Percentiles rank a stretch among this genome's conserved stretches.
Conservation (phyloP, 148 eudicot genomes). For the Persicaria tinctoria region DNA sequence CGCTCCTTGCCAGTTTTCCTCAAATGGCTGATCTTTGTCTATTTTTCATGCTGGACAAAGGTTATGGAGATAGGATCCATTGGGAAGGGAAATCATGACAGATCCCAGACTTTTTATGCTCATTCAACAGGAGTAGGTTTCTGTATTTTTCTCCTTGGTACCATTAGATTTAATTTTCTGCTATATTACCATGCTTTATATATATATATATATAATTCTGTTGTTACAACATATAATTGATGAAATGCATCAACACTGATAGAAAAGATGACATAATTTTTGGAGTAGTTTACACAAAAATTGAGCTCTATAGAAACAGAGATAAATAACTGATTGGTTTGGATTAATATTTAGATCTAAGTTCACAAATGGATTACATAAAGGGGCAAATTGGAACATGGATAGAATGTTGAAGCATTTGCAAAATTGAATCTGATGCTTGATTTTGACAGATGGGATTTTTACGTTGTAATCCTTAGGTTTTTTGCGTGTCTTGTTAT, state of each 20-base stretch:
- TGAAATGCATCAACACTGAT: background rate
- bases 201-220: too few relatives aligned
- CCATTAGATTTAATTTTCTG: background rate
- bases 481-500: too few relatives aligned
- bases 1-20: conserved; percentile 1
- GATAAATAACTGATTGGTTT: background rate
- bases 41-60: conserved; percentile 29
- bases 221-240: too few relatives aligned
- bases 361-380: background rate
- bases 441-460: background rate
- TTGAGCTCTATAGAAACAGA: background rate
- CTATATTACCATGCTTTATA: background rate
- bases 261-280: background rate
- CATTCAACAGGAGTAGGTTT: conserved; percentile 67
- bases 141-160: background rate
- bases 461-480: too few relatives aligned
- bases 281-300: background rate
- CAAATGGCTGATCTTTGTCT: background rate
- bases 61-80: conserved; percentile 91
- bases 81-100: conserved; percentile 62
- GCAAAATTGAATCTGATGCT: background rate
- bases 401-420: background rate
- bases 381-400: background rate
- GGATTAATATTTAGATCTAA: background rate
- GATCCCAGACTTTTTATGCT: conserved; percentile 51